A percentile compares a stretch with the other conserved stretches of the same genome.
phyloP scores from a whole-genome alignment of 225 moss, liverwort and hornwort genomes.

The Ulota crispa region DNA sequence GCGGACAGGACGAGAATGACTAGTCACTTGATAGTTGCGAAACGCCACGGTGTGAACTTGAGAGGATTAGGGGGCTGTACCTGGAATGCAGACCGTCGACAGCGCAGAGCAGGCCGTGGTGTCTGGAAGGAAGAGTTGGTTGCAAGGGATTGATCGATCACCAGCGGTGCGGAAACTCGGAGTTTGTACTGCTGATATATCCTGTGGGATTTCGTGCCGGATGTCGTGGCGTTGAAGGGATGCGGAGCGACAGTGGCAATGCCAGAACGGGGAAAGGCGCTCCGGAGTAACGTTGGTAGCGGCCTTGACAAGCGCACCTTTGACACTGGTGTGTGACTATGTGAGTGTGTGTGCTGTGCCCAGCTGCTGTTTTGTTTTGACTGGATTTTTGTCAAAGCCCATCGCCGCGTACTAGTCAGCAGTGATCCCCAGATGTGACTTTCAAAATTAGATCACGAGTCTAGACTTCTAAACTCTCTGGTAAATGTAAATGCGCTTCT shows the following conservation, averaged over 20 bases:
- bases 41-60: not conserved
- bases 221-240: not conserved
- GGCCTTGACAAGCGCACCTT: not conserved
- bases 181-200: not conserved
- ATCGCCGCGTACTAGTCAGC: no score
- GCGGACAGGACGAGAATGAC: not conserved
- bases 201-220: no score
- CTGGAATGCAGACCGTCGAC: not conserved
- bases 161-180: slow-evolving; percentile 5
- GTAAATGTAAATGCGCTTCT: no score
- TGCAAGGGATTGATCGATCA: not conserved
- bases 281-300: not conserved
- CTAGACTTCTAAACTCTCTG: no score
- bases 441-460: no score
- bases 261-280: not conserved
- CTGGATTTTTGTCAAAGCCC: no score
- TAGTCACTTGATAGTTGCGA: not conserved
- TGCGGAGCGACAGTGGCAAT: not conserved
- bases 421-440: no score
- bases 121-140: not conserved
- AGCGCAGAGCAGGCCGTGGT: not conserved
- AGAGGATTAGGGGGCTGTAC: not conserved
- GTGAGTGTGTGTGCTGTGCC: no score
- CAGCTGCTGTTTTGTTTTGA: no score
- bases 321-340: not conserved